phyloP scores from a whole-genome alignment of 495 filamentous ascomycete genomes.

The Lophiotrema nucula region DNA sequence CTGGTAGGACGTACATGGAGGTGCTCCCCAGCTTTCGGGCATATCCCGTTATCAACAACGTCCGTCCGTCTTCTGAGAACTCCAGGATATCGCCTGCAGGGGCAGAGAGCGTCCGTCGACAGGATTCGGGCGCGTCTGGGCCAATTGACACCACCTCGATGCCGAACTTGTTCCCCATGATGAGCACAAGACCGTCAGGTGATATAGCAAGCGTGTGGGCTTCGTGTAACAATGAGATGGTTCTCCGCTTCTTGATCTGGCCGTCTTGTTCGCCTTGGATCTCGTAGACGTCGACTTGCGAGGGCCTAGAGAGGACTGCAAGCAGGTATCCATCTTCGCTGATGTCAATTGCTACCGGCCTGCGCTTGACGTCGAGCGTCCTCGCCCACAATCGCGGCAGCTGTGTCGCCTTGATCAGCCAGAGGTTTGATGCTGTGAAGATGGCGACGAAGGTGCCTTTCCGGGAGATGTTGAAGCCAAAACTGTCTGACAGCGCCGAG shows the following conservation, averaged over 20 bases:
- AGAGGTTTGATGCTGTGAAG: slow-evolving; percentile 30
- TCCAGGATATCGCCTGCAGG: slow-evolving; percentile 72
- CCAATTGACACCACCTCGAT: slow-evolving; percentile 82
- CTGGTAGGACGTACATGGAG: slow-evolving; percentile 27
- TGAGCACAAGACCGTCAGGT: slow-evolving; percentile 76
- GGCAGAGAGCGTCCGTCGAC: slow-evolving; percentile 78
- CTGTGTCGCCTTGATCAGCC: slow-evolving; percentile 30
- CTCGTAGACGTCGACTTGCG: slow-evolving; percentile 79
- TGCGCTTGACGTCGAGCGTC: slow-evolving; percentile 67
- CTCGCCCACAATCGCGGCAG: slow-evolving; percentile 31
- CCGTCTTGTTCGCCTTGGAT: slow-evolving; percentile 50
- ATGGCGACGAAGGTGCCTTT: slow-evolving; percentile 31
- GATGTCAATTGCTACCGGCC: slow-evolving; percentile 76
- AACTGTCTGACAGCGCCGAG: slow-evolving; percentile 35
- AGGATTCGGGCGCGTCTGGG: slow-evolving; percentile 59
- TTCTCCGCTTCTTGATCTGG: slow-evolving; percentile 56
- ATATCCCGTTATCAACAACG: slow-evolving; percentile 77
- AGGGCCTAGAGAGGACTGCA: slow-evolving; percentile 76
- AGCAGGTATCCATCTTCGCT: slow-evolving; percentile 73
- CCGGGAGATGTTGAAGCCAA: slow-evolving; percentile 33
- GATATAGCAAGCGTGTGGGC: slow-evolving; percentile 62
- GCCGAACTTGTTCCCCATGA: slow-evolving; percentile 80
- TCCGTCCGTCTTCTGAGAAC: slow-evolving; percentile 80
- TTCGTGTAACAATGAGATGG: slow-evolving; percentile 63
- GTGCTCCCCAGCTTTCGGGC: slow-evolving; percentile 38